Conservation (phyloP, 2,329 filamentous ascomycete species). For the Monilinia vaccinii-corymbosi region DNA sequence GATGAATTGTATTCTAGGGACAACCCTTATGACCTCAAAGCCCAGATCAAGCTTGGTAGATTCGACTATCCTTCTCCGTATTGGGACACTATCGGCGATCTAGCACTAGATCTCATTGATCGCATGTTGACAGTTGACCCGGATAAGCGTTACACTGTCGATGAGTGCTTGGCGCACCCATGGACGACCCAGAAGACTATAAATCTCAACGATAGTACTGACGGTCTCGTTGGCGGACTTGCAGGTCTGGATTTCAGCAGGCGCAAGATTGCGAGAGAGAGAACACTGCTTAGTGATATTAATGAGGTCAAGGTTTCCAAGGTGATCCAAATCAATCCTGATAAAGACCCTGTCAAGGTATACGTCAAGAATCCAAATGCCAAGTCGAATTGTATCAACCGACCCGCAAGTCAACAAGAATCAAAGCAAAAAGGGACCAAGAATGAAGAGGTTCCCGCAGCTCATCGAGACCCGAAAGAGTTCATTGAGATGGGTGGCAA, state of each 20-base stretch:
- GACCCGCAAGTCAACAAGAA: constrained; percentile 23
- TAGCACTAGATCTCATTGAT: constrained; percentile 86
- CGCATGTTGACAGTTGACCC: constrained; percentile 87
- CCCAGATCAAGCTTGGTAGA: constrained; percentile 80
- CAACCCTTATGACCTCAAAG: constrained; percentile 76
- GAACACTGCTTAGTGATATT: constrained; percentile 74
- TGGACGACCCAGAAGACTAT: constrained; percentile 63
- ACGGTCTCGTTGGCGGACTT: constrained; percentile 83
- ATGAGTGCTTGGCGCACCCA: constrained; percentile 83
- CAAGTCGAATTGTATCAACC: constrained; percentile 35
- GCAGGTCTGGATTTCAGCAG: constrained; percentile 73
- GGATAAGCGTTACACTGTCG: constrained; percentile 74
- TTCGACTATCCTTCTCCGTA: constrained; percentile 97
- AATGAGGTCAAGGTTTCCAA: constrained; percentile 62
- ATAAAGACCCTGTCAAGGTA: constrained; percentile 57
- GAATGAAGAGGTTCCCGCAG: constrained; percentile 58
- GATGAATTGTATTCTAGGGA: constrained; percentile 78
- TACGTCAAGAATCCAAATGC: constrained; percentile 60
- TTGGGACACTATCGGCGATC: constrained; percentile 82
- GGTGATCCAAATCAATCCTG: constrained; percentile 45
- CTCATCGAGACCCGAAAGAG: constrained; percentile 58
- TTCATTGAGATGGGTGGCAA: constrained; percentile 81
- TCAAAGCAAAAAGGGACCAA: constrained; percentile 23
- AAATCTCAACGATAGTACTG: constrained; percentile 74
- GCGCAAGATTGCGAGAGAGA: constrained; percentile 69